These are phyloP conservation scores for Talaromyces sp. DNA, from an alignment of 2,329 filamentous ascomycete genomes.

Conservation along the genomic window DNA sequence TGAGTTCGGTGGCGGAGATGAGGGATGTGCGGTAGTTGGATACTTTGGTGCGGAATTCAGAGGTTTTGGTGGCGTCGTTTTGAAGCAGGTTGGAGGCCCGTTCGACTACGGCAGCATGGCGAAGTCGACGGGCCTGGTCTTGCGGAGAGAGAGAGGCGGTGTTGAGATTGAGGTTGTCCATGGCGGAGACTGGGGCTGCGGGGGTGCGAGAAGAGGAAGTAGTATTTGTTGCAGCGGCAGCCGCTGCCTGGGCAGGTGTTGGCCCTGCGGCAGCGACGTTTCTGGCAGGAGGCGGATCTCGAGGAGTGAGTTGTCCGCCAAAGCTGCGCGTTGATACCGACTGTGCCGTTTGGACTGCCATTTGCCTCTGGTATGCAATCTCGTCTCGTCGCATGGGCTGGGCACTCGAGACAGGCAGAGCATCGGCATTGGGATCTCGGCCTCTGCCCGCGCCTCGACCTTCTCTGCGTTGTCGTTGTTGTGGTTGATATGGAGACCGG, in stretches of 20 bases:
- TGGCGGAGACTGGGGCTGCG: constrained; percentile 30
- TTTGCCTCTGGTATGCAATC: constrained; percentile 82
- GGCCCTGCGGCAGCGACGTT: constrained; percentile 34
- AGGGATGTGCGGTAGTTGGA: constrained; percentile 68
- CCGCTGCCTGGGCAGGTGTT: constrained; percentile 17
- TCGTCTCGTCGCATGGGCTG: constrained; percentile 81
- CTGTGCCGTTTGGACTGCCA: constrained; percentile 85
- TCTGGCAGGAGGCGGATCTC: constrained; percentile 42
- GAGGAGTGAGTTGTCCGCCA: constrained; percentile 71
- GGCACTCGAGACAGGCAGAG: constrained; percentile 68
- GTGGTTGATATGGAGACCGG: constrained; percentile 62
- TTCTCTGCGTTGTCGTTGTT: constrained; percentile 32
- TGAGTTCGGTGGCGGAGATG: constrained; percentile 68
- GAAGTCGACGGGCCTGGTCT: constrained; percentile 72
- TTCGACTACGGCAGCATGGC: constrained; percentile 80
- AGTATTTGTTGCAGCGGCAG: constrained; percentile 13
- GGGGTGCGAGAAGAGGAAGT: constrained; percentile 17
- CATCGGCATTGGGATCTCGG: constrained; percentile 80
- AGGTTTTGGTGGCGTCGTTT: constrained; percentile 69
- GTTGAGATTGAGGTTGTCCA: constrained; percentile 50
- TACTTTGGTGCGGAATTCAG: constrained; percentile 71
- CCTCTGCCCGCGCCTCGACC: constrained; percentile 56
- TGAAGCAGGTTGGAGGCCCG: constrained; percentile 75
- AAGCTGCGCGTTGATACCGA: constrained; percentile 75
- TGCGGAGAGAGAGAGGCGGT: constrained; percentile 57